Evolutionary conservation across 352 stramenopile genomes (phyloP).

Genomic region (Aphanomyces cochlioides): DNA sequence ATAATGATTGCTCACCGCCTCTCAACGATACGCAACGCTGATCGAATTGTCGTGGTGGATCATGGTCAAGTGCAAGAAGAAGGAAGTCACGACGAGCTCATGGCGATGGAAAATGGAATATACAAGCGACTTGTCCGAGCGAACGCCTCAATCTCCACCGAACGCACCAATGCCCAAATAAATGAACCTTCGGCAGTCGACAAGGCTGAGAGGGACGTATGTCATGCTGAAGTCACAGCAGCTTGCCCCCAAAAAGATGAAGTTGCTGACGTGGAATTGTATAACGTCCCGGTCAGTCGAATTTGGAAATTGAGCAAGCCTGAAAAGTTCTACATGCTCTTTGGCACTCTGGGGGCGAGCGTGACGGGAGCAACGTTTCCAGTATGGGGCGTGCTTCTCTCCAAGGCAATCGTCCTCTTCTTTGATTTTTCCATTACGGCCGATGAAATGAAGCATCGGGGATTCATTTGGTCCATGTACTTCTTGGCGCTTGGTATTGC

Average conservation of each 20-base stretch:
- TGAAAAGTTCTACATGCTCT: slow-evolving; percentile 42
- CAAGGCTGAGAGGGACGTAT: background rate
- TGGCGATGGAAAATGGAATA: slow-evolving; percentile 39
- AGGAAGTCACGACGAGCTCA: slow-evolving; percentile 78
- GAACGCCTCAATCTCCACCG: slow-evolving; percentile 3
- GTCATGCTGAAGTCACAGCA: background rate
- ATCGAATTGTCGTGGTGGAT: slow-evolving; percentile 79
- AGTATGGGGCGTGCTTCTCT: slow-evolving; percentile 42
- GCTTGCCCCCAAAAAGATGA: background rate
- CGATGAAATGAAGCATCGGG: background rate
- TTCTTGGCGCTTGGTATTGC: slow-evolving; percentile 44
- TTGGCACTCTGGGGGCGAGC: slow-evolving; percentile 34
- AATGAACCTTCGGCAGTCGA: background rate
- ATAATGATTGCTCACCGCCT: slow-evolving; percentile 82
- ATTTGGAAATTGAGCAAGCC: slow-evolving; percentile 49
- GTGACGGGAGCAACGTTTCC: slow-evolving; percentile 41
- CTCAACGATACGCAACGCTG: slow-evolving; percentile 66
- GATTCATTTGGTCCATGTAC: slow-evolving; percentile 30
- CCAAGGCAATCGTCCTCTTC: slow-evolving; percentile 43
- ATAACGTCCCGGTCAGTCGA: slow-evolving; percentile 35
- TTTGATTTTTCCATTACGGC: slow-evolving; percentile 35
- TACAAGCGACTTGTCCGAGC: slow-evolving; percentile 35
- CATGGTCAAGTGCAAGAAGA: slow-evolving; percentile 69
- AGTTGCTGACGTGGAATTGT: background rate
- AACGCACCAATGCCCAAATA: slow-evolving; percentile 3